Conservation (phyloP, 306 rosid genomes). For the Pyrus betulifolia region DNA sequence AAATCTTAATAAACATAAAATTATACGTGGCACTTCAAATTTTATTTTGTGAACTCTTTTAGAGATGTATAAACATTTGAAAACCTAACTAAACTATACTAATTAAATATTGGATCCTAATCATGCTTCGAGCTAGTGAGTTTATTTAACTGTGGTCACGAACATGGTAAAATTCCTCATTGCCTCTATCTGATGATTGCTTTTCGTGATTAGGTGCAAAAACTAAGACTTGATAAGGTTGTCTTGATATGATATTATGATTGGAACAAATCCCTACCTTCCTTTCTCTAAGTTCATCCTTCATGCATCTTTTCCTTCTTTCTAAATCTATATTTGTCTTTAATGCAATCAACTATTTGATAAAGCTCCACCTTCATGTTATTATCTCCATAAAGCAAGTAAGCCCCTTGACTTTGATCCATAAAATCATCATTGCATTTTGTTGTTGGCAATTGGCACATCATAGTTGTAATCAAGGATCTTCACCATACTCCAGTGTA, state of each 20-base stretch:
- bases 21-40: no score
- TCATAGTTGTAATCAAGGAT: neutral
- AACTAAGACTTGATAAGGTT: neutral
- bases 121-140: no score
- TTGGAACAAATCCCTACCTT: neutral
- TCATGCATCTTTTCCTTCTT: neutral
- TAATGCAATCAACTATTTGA: neutral
- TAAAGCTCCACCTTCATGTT: neutral
- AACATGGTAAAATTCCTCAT: rapidly evolving
- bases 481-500: no score
- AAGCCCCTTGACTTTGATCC: neutral
- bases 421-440: neutral
- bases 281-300: neutral
- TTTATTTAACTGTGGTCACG: no score
- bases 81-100: no score
- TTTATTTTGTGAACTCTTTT: no score
- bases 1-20: no score
- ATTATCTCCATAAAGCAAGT: neutral
- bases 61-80: no score
- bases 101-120: no score
- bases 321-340: neutral
- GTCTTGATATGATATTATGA: neutral
- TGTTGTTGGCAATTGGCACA: neutral
- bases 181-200: no score
- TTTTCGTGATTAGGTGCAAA: neutral